A percentile compares a stretch with the other conserved stretches of the same genome.
phyloP scores from a whole-genome alignment of 2,329 filamentous ascomycete genomes.

The Septoria petroselini region DNA sequence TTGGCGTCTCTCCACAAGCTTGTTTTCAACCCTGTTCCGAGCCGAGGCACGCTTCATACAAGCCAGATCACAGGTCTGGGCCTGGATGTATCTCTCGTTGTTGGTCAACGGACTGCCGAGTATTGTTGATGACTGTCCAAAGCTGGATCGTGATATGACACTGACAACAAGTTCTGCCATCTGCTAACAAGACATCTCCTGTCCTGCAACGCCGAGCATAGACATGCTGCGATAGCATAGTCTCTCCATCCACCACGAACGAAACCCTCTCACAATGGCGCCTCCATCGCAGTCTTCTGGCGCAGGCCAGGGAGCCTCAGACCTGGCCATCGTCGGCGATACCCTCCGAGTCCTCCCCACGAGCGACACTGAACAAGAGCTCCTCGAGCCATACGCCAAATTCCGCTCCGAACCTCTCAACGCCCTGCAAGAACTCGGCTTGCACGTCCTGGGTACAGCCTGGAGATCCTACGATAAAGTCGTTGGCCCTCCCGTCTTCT shows the following conservation, averaged over 20 bases:
- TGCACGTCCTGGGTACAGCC: constrained; percentile 88
- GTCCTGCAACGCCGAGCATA: too few species aligned
- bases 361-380: constrained; percentile 58
- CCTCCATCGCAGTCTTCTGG: constrained; percentile 9
- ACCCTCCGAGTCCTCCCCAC: constrained; percentile 46
- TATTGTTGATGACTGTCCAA: background rate
- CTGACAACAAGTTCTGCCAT: too few species aligned
- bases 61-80: background rate
- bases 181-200: too few species aligned
- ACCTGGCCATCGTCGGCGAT: constrained; percentile 48
- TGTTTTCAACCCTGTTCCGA: background rate
- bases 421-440: constrained; percentile 88
- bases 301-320: constrained; percentile 28
- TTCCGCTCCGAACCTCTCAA: constrained; percentile 72
- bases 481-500: constrained; percentile 91
- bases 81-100: background rate
- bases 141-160: too few species aligned
- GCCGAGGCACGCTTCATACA: background rate
- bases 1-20: background rate
- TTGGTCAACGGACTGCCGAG: too few species aligned
- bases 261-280: constrained; percentile 6
- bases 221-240: background rate
- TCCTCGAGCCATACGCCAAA: constrained; percentile 80
- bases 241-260: background rate
- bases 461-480: constrained; percentile 93